Conservation (phyloP, 2,329 filamentous ascomycete species). For the Phialemoniopsis sp. region DNA sequence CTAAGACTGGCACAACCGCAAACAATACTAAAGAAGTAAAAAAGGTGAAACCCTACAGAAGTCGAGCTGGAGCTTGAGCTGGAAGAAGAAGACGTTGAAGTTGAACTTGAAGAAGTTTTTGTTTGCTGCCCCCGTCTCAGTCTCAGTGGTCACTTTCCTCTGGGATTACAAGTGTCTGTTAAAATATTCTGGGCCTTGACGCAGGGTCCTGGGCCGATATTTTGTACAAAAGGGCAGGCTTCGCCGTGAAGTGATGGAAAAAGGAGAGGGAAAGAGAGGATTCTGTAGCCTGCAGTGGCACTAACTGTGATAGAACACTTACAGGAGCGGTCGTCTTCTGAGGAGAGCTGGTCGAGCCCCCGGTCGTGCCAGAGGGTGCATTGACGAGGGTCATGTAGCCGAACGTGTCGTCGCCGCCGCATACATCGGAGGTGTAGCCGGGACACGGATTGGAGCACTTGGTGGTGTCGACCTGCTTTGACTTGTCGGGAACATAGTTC, state of each 20-base stretch:
- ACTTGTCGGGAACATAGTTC: slow-evolving; percentile 55
- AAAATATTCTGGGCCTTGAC: slow-evolving; percentile 7
- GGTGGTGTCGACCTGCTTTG: slow-evolving; percentile 28
- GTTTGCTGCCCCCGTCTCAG: slow-evolving; percentile 16
- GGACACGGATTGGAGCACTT: slow-evolving; percentile 59
- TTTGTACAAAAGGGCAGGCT: too few relatives aligned
- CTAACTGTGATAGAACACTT: slow-evolving; percentile 2
- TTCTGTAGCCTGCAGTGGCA: not conserved
- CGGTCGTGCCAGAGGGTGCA: slow-evolving; percentile 54
- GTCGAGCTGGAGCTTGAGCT: slow-evolving; percentile 22
- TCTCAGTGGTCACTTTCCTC: slow-evolving; percentile 16
- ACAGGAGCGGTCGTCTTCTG: slow-evolving; percentile 12
- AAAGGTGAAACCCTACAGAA: slow-evolving; percentile 28
- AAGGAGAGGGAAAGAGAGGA: not conserved
- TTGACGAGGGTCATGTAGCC: slow-evolving; percentile 59
- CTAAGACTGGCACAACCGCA: too few relatives aligned
- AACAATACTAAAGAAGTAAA: not conserved
- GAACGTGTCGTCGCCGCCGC: slow-evolving; percentile 58
- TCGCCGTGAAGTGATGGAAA: not conserved
- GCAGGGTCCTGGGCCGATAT: not conserved
- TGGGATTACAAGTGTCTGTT: slow-evolving; percentile 12
- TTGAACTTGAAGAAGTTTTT: slow-evolving; percentile 21
- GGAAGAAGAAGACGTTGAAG: slow-evolving; percentile 10
- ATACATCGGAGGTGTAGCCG: slow-evolving; percentile 63
- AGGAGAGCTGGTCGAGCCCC: slow-evolving; percentile 10